A percentile compares a stretch with the other conserved stretches of the same genome.
Conservation (phyloP, 148 eudicot species). For the Suaeda aralocaspica region DNA sequence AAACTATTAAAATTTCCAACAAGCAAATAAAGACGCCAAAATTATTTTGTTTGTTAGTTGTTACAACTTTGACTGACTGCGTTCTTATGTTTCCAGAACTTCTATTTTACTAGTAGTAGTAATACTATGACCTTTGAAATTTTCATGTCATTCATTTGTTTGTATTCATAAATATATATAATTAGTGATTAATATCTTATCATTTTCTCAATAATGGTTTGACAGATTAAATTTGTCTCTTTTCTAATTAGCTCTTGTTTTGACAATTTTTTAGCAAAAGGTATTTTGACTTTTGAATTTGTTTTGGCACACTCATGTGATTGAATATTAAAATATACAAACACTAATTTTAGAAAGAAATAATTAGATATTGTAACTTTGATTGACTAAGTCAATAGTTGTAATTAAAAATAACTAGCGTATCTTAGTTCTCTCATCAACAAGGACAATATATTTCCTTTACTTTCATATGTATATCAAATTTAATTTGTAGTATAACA, state of each 20-base stretch:
- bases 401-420: too few species aligned
- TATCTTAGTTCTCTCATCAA: too few species aligned
- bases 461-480: too few species aligned
- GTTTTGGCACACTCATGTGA: too few species aligned
- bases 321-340: too few species aligned
- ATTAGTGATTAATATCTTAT: too few species aligned
- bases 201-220: background rate
- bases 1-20: too few species aligned
- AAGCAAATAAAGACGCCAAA: background rate
- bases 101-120: too few species aligned
- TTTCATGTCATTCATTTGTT: background rate
- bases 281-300: background rate
- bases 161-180: too few species aligned
- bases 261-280: background rate
- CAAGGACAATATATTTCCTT: too few species aligned
- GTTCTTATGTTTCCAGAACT: background rate
- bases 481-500: too few species aligned
- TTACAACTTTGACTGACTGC: background rate
- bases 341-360: too few species aligned
- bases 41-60: background rate
- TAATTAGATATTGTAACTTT: background rate
- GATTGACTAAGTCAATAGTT: background rate
- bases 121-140: background rate
- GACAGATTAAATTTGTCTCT: conserved; percentile 1
- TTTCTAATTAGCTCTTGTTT: conserved; percentile 8